A percentile compares a stretch with the other conserved stretches of the same genome.
Conservation (phyloP, 768 basidiomycete genomes). For the Flagelloscypha sp. region DNA sequence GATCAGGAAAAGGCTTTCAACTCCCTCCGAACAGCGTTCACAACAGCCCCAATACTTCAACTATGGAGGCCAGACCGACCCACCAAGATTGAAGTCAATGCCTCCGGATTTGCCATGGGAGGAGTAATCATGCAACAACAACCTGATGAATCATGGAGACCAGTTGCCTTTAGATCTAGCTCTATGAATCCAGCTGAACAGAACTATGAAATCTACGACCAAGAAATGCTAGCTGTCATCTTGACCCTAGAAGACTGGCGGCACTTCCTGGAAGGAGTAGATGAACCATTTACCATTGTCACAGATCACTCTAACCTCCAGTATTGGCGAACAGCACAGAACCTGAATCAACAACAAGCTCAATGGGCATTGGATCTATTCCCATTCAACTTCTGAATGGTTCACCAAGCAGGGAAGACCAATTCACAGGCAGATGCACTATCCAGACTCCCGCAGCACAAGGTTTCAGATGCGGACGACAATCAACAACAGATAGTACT, state of each 20-base stretch:
- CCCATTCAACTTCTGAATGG: slow-evolving; percentile 9
- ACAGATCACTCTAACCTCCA: slow-evolving; percentile 17
- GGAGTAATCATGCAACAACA: slow-evolving; percentile 5
- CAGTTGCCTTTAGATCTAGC: slow-evolving; percentile 21
- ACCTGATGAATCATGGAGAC: slow-evolving; percentile 10
- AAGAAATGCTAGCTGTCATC: not conserved
- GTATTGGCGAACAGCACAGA: slow-evolving; percentile 19
- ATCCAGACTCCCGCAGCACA: too few relatives aligned
- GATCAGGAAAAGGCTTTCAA: slow-evolving; percentile 2
- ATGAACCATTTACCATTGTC: not conserved
- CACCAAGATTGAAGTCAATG: slow-evolving; percentile 7
- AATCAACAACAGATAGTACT: too few relatives aligned
- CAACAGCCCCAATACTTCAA: slow-evolving; percentile 7
- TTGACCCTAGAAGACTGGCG: slow-evolving; percentile 9
- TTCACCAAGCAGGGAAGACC: too few relatives aligned
- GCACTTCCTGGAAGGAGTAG: not conserved
- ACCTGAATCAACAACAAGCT: slow-evolving; percentile 24
- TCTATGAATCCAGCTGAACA: slow-evolving; percentile 17
- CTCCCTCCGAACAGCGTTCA: slow-evolving; percentile 9
- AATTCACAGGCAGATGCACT: too few relatives aligned
- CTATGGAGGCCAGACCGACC: slow-evolving; percentile 2
- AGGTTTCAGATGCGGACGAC: too few relatives aligned
- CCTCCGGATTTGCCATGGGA: slow-evolving; percentile 10
- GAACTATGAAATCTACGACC: not conserved
- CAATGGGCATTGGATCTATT: slow-evolving; percentile 21